phyloP scores from a whole-genome alignment of 2,329 filamentous ascomycete genomes.

The Ophiognomonia clavigignenti-juglandacearum region DNA sequence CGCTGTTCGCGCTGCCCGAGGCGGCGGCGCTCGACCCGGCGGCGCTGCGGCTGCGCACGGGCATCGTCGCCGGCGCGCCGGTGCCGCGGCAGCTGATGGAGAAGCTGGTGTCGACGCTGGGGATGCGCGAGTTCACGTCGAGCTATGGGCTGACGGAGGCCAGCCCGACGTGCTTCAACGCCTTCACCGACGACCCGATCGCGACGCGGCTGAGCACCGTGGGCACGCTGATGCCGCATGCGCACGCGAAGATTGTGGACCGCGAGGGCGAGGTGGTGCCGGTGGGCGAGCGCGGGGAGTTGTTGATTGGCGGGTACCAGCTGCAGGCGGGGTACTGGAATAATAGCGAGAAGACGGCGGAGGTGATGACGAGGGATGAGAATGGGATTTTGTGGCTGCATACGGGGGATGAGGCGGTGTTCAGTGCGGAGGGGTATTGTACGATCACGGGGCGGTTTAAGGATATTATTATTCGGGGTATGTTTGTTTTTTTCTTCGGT shows the following conservation, averaged over 20 bases:
- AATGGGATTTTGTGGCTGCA: conserved; percentile 56
- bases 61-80: conserved; percentile 74
- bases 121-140: conserved; percentile 70
- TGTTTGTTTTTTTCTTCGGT: conserved; percentile 11
- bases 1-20: conserved; percentile 44
- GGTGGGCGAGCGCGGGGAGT: conserved; percentile 64
- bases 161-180: conserved; percentile 76
- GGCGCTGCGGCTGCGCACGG: conserved; percentile 58
- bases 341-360: conserved; percentile 68
- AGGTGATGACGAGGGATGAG: conserved; percentile 49
- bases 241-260: conserved; percentile 73
- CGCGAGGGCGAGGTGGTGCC: conserved; percentile 61
- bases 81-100: conserved; percentile 74
- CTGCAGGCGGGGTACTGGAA: conserved; percentile 64
- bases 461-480: conserved; percentile 72
- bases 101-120: conserved; percentile 62
- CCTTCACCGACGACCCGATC: conserved; percentile 68
- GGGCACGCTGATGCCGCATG: conserved; percentile 71
- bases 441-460: conserved; percentile 72
- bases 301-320: conserved; percentile 76
- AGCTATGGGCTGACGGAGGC: conserved; percentile 74
- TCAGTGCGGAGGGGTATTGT: conserved; percentile 65
- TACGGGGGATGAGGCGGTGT: conserved; percentile 66
- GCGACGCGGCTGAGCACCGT: conserved; percentile 65
- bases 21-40: conserved; percentile 32